Percentiles rank a stretch among this genome's conserved stretches.
Evolutionary conservation across 805 yeast species (phyloP).

Genomic region (Candida qinlingensis): DNA sequence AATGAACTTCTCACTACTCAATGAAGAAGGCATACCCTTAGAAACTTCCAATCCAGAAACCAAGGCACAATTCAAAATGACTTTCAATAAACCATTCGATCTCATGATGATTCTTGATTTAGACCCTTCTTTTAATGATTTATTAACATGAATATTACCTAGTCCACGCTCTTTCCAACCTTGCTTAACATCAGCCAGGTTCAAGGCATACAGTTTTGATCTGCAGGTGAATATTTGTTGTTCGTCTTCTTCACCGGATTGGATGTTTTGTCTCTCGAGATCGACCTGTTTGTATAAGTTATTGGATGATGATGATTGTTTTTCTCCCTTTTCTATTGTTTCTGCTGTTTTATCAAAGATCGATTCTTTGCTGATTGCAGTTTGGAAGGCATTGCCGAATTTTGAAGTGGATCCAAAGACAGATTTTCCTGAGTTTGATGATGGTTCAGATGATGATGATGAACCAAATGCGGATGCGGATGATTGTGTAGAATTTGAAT

Average conservation of each 20-base stretch:
- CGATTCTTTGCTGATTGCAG: constrained; percentile 46
- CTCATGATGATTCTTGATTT: constrained; percentile 82
- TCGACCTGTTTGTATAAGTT: constrained; percentile 52
- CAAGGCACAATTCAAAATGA: constrained; percentile 73
- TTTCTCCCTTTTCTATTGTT: constrained; percentile 13
- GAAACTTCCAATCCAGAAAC: constrained; percentile 54
- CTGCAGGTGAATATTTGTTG: constrained; percentile 58
- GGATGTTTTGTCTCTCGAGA: constrained; percentile 50
- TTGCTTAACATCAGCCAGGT: constrained; percentile 53
- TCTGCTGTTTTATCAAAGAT: constrained; percentile 41
- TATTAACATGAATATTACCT: constrained; percentile 81
- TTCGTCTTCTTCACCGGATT: constrained; percentile 92
- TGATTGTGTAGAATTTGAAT: constrained; percentile 15
- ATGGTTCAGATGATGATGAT: background rate
- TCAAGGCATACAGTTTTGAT: constrained; percentile 74
- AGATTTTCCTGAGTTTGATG: constrained; percentile 6
- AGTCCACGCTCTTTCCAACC: constrained; percentile 98
- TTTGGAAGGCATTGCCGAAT: constrained; percentile 51
- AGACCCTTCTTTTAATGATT: constrained; percentile 18
- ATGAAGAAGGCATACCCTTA: constrained; percentile 83
- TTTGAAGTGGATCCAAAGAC: constrained; percentile 43
- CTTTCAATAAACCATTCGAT: constrained; percentile 77
- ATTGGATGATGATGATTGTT: constrained; percentile 16
- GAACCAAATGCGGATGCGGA: constrained; percentile 3
- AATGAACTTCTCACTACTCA: constrained; percentile 77